Base-by-base conservation (phyloP, 2,329 filamentous ascomycete genomes). In the Cytospora paraplurivora region DNA sequence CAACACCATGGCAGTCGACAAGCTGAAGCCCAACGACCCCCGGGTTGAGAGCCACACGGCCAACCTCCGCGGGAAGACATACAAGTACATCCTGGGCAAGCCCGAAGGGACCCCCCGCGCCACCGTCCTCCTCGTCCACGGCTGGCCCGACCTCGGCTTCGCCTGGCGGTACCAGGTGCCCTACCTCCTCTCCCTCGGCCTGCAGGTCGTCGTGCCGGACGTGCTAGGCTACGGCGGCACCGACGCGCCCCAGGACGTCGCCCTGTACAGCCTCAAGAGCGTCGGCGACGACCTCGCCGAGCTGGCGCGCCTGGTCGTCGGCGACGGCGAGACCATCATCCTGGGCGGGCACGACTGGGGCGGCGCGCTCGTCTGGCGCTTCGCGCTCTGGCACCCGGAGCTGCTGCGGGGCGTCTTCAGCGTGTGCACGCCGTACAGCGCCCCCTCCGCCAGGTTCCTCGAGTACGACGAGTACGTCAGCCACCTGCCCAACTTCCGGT, bases 291-390 rank as follows among this genome's bases (percentile, higher is more conserved):
- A 97, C 72, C 83, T 98, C 68, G 88, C 86, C 27, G 87, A 86
- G 66, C 82, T 98, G 32, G 86, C 89, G 7, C 78, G 78, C 64
- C 82, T 88, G 67, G 77, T 80, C 34, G 51, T 59, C 32, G 76
- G 79, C 59, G 59, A 78, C 73, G 51, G 79, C 75, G 55, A 67
- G 65, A 78, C 79, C 63, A 89, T 96, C 71, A 88, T 96, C 64
- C 83, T 97, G n/a, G 91, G 92, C 50, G 93, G 92, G 11, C 93
- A 96, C 76, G 93, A 97, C 76, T 96, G 93, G 90, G 93, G 93
- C 73, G 92, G 90, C 70, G 80, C 82, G 7, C 80, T 92, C 49
- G 88, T 89, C 60, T 96, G 91, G 82, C 86, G 92, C 61, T 78
- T 90, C 63, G 87, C 88, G 15, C 83, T 90, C 67, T 92, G 87